phyloP scores from a whole-genome alignment of 768 basidiomycete genomes.

The Panaeolus cyanescens region DNA sequence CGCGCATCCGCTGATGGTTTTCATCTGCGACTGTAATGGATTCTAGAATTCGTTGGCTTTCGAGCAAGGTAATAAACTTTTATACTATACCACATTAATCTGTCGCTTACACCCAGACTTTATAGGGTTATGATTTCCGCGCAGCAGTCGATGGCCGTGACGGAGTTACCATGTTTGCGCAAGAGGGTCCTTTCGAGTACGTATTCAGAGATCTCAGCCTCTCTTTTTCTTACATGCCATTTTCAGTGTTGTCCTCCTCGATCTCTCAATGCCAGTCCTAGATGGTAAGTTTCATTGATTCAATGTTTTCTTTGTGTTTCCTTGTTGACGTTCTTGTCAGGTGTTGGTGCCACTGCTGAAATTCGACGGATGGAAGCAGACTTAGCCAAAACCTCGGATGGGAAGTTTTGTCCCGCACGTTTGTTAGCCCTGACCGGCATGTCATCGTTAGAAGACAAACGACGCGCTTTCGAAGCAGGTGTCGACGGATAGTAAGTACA shows the following conservation, averaged over 20 bases:
- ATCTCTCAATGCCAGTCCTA: constrained; percentile 92
- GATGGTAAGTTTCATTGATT: constrained; percentile 56
- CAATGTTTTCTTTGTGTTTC: not conserved
- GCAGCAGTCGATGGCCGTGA: constrained; percentile 86
- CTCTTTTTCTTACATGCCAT: constrained; percentile 4
- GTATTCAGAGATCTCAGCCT: constrained; percentile 26
- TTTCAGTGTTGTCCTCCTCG: constrained; percentile 78
- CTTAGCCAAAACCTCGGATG: constrained; percentile 29
- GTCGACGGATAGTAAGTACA: constrained; percentile 92
- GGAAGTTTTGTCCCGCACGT: constrained; percentile 36
- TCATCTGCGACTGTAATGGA: not conserved
- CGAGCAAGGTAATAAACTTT: constrained; percentile 46
- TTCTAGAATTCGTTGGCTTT: constrained; percentile 63
- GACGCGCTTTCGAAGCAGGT: constrained; percentile 87
- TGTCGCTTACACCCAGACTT: not conserved
- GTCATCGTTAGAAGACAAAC: constrained; percentile 92
- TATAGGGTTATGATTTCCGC: constrained; percentile 68
- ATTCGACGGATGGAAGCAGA: constrained; percentile 74
- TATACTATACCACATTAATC: constrained; percentile 14
- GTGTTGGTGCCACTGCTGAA: constrained; percentile 79
- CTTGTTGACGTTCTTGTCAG: constrained; percentile 33
- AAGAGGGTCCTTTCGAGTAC: constrained; percentile 85
- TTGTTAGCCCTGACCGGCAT: constrained; percentile 92
- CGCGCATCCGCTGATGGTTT: not conserved
- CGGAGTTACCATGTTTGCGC: constrained; percentile 74